These are phyloP conservation scores for Trametes punicea DNA, from an alignment of 768 basidiomycete species.

Conservation along the genomic window DNA sequence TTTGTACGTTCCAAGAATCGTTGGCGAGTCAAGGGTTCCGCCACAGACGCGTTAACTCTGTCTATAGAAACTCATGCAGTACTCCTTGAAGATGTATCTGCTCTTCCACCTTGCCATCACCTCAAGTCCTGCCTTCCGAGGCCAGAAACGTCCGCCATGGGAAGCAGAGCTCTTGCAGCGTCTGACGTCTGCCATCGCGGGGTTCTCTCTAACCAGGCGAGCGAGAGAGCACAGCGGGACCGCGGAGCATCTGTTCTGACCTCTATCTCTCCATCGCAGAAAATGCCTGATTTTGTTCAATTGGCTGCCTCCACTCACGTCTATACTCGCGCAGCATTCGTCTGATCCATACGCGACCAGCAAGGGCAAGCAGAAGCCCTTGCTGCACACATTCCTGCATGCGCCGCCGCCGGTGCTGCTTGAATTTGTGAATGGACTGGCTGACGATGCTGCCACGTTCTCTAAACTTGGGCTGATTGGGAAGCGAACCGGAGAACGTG, in stretches of 20 bases:
- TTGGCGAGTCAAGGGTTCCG: not conserved
- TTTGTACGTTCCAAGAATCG: constrained; percentile 52
- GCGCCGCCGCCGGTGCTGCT: constrained; percentile 81
- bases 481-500: constrained; percentile 60
- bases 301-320: constrained; percentile 75
- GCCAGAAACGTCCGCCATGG: constrained; percentile 45
- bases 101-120: constrained; percentile 60
- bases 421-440: constrained; percentile 67
- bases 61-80: constrained; percentile 81
- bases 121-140: constrained; percentile 45
- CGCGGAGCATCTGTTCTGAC: not conserved
- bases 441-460: constrained; percentile 81
- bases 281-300: constrained; percentile 81
- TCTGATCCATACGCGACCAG: constrained; percentile 56
- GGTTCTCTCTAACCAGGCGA: constrained; percentile 75
- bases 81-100: constrained; percentile 71
- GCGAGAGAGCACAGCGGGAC: constrained; percentile 6
- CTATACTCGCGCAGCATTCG: constrained; percentile 66
- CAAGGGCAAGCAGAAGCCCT: constrained; percentile 41
- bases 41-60: not conserved
- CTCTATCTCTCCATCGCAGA: constrained; percentile 36
- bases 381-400: constrained; percentile 72
- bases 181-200: constrained; percentile 57
- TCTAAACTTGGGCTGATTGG: constrained; percentile 68
- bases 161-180: constrained; percentile 56